Base-by-base conservation (phyloP, 305 asterid species). In the Plantago coronopus region DNA sequence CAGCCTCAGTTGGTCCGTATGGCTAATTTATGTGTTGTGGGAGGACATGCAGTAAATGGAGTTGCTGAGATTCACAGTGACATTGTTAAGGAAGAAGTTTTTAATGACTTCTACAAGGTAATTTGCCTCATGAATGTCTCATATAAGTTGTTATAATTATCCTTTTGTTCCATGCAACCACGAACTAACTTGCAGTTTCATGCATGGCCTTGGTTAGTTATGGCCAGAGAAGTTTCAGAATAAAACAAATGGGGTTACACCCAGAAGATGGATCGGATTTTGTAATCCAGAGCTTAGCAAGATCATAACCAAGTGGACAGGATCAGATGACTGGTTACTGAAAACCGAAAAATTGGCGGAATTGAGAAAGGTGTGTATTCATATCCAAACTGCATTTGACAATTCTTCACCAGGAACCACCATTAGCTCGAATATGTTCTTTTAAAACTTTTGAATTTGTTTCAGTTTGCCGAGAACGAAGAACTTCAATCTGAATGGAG, bases 161-260 rank as follows among this genome's bases (percentile, higher is more conserved):
- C 19, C 3, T 40, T 6, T 56, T 48, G 40, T 27, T 67, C 50
- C 23, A 13, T 0, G 2, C 8, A 44, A 53, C 54, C 57, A 55
- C 20, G 51, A 48, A 21, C 18, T 66, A 56, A 71, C 48, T 54
- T 59, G 50, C 49, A 40, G 51, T 45, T 63, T 14, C 56, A 12
- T 47, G 67, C 49, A 40, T 45, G 56, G 31, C 54, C 48, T 21
- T 1, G 7, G 63, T 63, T 69, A 83, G 90, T 66, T 83, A 50
- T 83, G 90, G 87, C 87, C 87, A 15, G 77, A 83, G 69, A 83
- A 83, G 57, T 80, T 83, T 62, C 90, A 83, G 70, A 83, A 83
- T 42, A 80, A 83, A 54, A 83, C 90, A 13, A 83, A 83, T 25
- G 87, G 90, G 19, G 90, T 83, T 48, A 83, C 90, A 7, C 90